Evolutionary conservation across 2,329 filamentous ascomycete genomes (phyloP).

Genomic region (Alternaria incomplexa): DNA sequence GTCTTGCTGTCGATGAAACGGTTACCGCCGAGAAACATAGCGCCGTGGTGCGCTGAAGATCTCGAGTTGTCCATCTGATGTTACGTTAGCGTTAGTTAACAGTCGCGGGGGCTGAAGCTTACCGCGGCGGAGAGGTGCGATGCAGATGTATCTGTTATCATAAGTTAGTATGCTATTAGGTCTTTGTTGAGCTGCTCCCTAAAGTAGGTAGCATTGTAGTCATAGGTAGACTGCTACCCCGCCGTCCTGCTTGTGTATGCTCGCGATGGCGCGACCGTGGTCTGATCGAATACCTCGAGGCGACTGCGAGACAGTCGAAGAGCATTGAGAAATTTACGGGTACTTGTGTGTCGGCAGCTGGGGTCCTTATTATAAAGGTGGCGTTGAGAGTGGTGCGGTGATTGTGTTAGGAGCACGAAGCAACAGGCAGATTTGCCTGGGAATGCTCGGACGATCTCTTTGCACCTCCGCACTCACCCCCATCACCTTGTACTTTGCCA

Average conservation of each 20-base stretch:
- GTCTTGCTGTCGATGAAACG: not conserved
- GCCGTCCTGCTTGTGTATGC: not conserved
- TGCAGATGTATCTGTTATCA: not conserved
- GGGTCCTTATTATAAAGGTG: not conserved
- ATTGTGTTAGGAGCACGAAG: not conserved
- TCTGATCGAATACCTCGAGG: not conserved
- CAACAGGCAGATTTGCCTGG: not conserved
- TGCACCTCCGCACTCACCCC: not conserved
- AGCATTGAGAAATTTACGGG: not conserved
- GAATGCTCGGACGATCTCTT: not conserved
- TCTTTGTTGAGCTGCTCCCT: not conserved
- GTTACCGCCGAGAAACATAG: not conserved
- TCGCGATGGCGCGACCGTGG: not conserved
- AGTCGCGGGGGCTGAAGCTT: not conserved
- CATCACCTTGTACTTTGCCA: not conserved
- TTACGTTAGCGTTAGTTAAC: not conserved
- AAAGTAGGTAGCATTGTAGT: not conserved
- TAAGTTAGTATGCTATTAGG: not conserved
- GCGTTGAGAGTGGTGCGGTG: not conserved
- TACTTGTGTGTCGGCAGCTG: not conserved
- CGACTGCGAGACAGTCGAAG: not conserved
- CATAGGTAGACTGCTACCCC: not conserved
- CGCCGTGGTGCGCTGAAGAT: not conserved
- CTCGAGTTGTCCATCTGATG: not conserved
- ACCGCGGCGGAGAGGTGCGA: not conserved